phyloP scores from a whole-genome alignment of 495 filamentous ascomycete species.

The Aspergillus haitiensis region DNA sequence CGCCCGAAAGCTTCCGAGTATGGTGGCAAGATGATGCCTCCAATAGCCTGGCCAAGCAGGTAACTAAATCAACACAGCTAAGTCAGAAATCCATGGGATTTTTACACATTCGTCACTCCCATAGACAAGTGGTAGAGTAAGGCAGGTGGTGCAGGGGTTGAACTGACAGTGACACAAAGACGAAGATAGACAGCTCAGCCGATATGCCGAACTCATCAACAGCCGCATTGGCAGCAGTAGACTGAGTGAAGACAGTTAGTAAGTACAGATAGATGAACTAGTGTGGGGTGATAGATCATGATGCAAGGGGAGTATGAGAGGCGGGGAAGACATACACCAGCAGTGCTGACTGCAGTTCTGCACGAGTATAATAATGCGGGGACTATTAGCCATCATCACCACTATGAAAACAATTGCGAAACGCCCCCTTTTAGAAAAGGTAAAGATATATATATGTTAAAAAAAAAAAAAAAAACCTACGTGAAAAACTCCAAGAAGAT shows the following conservation, averaged over 20 bases:
- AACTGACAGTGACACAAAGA: conserved; percentile 41
- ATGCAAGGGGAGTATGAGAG: background rate
- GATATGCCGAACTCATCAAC: conserved; percentile 32
- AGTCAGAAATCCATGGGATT: background rate
- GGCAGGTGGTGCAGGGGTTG: background rate
- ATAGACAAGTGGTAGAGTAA: background rate
- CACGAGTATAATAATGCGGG: background rate
- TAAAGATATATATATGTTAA: background rate
- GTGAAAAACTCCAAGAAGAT: conserved; percentile 45
- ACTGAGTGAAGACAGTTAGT: conserved; percentile 23
- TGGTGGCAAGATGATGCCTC: conserved; percentile 52
- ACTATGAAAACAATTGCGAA: background rate
- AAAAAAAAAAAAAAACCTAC: conserved; percentile 25
- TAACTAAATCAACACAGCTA: conserved; percentile 33
- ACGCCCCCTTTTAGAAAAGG: background rate
- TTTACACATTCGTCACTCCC: background rate
- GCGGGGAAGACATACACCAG: conserved; percentile 33
- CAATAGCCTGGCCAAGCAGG: conserved; percentile 50
- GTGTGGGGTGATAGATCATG: background rate
- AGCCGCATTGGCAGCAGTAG: conserved; percentile 37
- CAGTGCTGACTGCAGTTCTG: conserved; percentile 44
- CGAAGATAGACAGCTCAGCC: conserved; percentile 36
- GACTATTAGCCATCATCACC: background rate
- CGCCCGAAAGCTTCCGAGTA: conserved; percentile 55
- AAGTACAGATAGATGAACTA: background rate